Conservation (phyloP, 192 early-diverging fungal species). For the Kappamyces sp. region DNA sequence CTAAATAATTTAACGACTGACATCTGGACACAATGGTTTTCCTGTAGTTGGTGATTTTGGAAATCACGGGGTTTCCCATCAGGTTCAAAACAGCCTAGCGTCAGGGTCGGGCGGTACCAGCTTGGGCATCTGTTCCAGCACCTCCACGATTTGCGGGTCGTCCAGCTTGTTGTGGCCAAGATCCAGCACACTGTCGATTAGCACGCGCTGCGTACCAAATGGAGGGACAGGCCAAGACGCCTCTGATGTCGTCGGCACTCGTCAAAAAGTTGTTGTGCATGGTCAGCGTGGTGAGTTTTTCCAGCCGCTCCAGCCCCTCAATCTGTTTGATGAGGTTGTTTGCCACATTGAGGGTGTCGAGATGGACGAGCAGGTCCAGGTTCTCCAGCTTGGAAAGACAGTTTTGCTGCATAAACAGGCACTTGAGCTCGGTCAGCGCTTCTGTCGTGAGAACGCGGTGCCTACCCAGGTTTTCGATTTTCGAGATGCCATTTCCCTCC, state of each 20-base stretch:
- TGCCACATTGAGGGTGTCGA: constrained; percentile 50
- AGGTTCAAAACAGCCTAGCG: constrained; percentile 52
- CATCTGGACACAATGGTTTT: constrained; percentile 34
- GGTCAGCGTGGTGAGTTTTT: constrained; percentile 43
- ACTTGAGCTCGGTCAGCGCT: constrained; percentile 35
- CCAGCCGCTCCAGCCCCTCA: constrained; percentile 20
- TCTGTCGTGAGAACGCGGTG: constrained; percentile 7
- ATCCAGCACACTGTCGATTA: constrained; percentile 37
- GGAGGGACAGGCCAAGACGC: constrained; percentile 28
- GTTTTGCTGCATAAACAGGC: constrained; percentile 58
- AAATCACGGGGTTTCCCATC: constrained; percentile 52
- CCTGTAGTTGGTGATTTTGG: constrained; percentile 52
- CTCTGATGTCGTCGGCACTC: constrained; percentile 34
- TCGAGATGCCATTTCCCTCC: constrained; percentile 54
- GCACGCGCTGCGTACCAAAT: constrained; percentile 23
- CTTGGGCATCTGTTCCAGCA: constrained; percentile 46
- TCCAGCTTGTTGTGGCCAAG: constrained; percentile 51
- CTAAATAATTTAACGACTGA: constrained; percentile 46
- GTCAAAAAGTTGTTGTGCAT: constrained; percentile 47
- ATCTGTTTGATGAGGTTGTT: constrained; percentile 55
- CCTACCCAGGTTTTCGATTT: constrained; percentile 40
- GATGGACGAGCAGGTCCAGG: constrained; percentile 24
- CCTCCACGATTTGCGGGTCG: constrained; percentile 44
- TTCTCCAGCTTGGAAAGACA: constrained; percentile 47
- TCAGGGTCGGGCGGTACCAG: constrained; percentile 25